phyloP scores from a whole-genome alignment of 2,329 filamentous ascomycete species.

The Aspergillus uvarum region DNA sequence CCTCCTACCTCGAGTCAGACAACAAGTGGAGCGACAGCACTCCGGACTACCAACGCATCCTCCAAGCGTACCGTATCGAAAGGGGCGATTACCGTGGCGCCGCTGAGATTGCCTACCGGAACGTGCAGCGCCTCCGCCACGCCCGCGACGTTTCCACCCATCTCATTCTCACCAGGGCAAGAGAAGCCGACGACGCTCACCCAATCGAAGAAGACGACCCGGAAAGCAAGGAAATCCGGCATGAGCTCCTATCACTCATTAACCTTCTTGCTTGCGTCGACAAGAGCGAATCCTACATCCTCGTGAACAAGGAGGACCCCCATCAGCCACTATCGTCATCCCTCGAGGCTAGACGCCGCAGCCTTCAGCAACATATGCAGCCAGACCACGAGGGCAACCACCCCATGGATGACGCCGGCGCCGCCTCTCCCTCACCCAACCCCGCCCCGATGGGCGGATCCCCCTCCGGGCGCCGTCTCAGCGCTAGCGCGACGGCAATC shows the following conservation, averaged over 20 bases:
- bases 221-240: constrained; percentile 55
- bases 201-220: constrained; percentile 43
- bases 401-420: constrained; percentile 40
- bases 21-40: constrained; percentile 35
- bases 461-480: constrained; percentile 20
- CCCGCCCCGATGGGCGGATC: constrained; percentile 13
- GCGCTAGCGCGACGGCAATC: constrained; percentile 24
- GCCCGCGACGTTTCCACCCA: constrained; percentile 35
- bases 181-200: constrained; percentile 31
- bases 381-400: constrained; percentile 41
- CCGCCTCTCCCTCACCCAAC: constrained; percentile 13
- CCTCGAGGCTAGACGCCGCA: constrained; percentile 43
- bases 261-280: constrained; percentile 88
- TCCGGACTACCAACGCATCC: constrained; percentile 78
- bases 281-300: constrained; percentile 73
- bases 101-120: constrained; percentile 57
- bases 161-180: constrained; percentile 39
- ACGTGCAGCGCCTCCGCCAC: constrained; percentile 52
- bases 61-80: constrained; percentile 86
- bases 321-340: constrained; percentile 12
- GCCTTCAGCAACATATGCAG: constrained; percentile 34
- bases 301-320: constrained; percentile 49
- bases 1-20: constrained; percentile 39
- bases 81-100: constrained; percentile 83
- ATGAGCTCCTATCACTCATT: constrained; percentile 85